Evolutionary conservation across 495 filamentous ascomycete species (phyloP), one percentile per base, ranked within the genome.

Genomic region (Podospora anserina): DNA sequence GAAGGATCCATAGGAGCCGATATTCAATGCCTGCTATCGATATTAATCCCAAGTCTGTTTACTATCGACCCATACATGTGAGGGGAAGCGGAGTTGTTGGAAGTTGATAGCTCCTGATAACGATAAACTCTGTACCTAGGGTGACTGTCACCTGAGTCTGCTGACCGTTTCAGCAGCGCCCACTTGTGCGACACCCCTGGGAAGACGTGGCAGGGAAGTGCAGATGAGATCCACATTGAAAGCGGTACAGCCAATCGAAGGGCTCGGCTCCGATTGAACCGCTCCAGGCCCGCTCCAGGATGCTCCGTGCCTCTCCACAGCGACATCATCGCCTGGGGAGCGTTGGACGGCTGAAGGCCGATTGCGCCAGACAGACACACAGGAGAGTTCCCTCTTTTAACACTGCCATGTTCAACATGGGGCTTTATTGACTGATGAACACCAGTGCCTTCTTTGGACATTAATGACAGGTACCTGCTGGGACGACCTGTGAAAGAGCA

Each of bases 261-360:
- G 9, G 39, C 39, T 49, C 39, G 39, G 39, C 39, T 49, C 39
- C 39, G 39, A 49, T 49, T 49, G 9, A 49, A 49, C 39, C 39
- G 39, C 39, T 32, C 65, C 20, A 20, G 56, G 16, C 44, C 58
- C 49, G 19, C 57, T 59, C 54, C 58, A 23, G 55, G 57, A 26
- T 62, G 63, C 39, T 59, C 61, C 32, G 57, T 26, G n/a, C 57
- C 71, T 68, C 71, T 68, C 71, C 71, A 72, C 68, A 72, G 44
- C 68, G 68, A 70, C 68, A 68, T 70, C 71, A 72, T 72, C 67
- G 62, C 60, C 55, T 64, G 62, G 19, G 19, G n/a, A 23, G n/a
- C 59, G 39, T 49, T 49, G 39, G 39, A 49, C 39, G 39, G 39
- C 39, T 49, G 39, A 49, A 49, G 39, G 15, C 39, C 39, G 56